phyloP scores from a whole-genome alignment of 176 grass and related monocot genomes.

The Puya raimondii region DNA sequence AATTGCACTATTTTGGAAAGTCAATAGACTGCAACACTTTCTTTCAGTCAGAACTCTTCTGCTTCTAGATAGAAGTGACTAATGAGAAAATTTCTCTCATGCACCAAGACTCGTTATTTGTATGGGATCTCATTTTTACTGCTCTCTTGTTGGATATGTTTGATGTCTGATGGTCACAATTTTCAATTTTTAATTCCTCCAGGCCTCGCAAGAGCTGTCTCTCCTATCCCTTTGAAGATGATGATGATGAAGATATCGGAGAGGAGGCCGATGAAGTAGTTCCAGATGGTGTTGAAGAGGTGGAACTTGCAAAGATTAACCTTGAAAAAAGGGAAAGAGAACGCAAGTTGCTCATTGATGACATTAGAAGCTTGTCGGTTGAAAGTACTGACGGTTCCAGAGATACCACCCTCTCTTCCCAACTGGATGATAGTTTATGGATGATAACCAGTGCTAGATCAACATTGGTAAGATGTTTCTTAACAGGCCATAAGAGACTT shows the following conservation, averaged over 20 bases:
- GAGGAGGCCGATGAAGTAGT: slow-evolving; percentile 70
- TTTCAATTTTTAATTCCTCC: slow-evolving; percentile 18
- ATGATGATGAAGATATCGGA: slow-evolving; percentile 53
- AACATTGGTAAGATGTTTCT: slow-evolving; percentile 49
- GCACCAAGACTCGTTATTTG: background rate
- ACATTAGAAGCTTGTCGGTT: slow-evolving; percentile 53
- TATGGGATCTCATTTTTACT: background rate
- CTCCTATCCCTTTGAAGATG: slow-evolving; percentile 62
- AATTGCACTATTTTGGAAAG: no score
- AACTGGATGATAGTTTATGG: slow-evolving; percentile 51
- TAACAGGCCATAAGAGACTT: background rate
- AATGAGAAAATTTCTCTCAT: background rate
- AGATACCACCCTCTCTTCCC: slow-evolving; percentile 32
- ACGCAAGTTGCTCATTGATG: slow-evolving; percentile 67
- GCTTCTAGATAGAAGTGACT: background rate
- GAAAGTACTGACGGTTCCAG: slow-evolving; percentile 33
- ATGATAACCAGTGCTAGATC: slow-evolving; percentile 49
- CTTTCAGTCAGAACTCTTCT: background rate
- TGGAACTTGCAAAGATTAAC: slow-evolving; percentile 79
- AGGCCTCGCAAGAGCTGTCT: slow-evolving; percentile 53
- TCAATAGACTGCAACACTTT: no score
- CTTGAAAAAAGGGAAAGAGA: slow-evolving; percentile 77
- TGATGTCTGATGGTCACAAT: slow-evolving; percentile 5
- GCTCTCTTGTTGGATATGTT: background rate
- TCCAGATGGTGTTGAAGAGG: slow-evolving; percentile 89